Evolutionary conservation across 805 yeast species (phyloP).

Genomic region (Lipomyces sp.): DNA sequence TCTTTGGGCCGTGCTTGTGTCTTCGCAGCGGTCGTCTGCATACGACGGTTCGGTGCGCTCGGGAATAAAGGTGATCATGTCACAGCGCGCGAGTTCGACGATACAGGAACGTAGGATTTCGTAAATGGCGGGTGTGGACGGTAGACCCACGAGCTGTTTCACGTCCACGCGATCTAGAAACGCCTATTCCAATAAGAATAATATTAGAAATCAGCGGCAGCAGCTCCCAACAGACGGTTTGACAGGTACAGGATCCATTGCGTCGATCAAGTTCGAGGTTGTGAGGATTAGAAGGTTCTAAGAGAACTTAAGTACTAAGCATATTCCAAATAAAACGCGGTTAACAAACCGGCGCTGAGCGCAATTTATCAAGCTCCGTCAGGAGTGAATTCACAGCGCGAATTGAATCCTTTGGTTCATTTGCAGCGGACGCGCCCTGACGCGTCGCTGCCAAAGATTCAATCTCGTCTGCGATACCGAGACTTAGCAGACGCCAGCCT

Average conservation of each 20-base stretch:
- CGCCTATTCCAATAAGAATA: constrained; percentile 35
- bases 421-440: constrained; percentile 37
- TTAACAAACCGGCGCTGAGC: constrained; percentile 23
- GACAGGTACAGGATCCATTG: constrained; percentile 38
- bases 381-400: constrained; percentile 47
- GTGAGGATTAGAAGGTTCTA: constrained; percentile 42
- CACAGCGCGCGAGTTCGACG: constrained; percentile 29
- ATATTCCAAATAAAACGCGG: too few relatives aligned
- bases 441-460: constrained; percentile 48
- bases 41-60: too few relatives aligned
- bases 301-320: constrained; percentile 1
- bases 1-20: background rate
- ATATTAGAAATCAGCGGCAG: background rate
- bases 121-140: constrained; percentile 36
- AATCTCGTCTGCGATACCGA: constrained; percentile 41
- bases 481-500: too few relatives aligned
- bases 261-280: constrained; percentile 43
- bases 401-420: constrained; percentile 45
- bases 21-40: background rate
- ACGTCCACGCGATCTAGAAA: constrained; percentile 47
- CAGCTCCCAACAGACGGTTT: background rate
- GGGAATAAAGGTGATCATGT: constrained; percentile 7
- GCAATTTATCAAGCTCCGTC: constrained; percentile 44
- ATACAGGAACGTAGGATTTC: constrained; percentile 37
- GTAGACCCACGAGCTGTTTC: constrained; percentile 39